phyloP scores from a whole-genome alignment of 116 monocot genomes.

The Dioscorea cayenensis region DNA sequence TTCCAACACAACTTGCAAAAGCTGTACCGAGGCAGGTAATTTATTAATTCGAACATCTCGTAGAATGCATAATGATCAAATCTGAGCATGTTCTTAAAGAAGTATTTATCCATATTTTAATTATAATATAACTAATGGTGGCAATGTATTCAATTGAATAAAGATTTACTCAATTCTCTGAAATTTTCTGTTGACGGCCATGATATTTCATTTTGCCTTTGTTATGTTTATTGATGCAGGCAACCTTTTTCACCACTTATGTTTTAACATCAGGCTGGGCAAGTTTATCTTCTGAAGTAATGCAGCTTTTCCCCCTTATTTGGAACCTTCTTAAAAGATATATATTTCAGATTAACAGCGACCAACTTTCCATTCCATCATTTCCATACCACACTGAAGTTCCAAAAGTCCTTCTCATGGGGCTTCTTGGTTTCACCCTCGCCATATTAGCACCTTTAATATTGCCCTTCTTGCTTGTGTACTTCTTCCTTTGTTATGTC shows the following conservation, averaged over 20 bases:
- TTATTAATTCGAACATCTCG: neutral
- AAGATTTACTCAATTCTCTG: too few relatives aligned
- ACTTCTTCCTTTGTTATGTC: conserved; percentile 77
- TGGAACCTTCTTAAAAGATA: conserved; percentile 60
- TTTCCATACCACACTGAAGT: conserved; percentile 96
- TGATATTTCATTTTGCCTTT: neutral
- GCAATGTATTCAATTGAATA: too few relatives aligned
- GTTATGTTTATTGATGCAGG: conserved; percentile 38
- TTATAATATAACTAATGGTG: too few relatives aligned
- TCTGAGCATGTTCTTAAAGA: neutral
- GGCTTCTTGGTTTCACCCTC: conserved; percentile 81
- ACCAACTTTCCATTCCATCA: conserved; percentile 48
- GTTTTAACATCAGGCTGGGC: conserved; percentile 97
- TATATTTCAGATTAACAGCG: conserved; percentile 27
- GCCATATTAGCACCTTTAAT: conserved; percentile 89
- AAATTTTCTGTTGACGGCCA: neutral
- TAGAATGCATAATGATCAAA: neutral
- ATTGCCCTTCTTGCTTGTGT: conserved; percentile 89
- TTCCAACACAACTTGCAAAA: conserved; percentile 79
- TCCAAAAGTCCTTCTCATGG: conserved; percentile 76
- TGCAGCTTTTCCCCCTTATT: conserved; percentile 70
- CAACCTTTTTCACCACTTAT: conserved; percentile 95
- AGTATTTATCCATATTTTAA: neutral
- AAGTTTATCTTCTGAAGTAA: conserved; percentile 77
- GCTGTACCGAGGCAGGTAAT: conserved; percentile 87